Evolutionary conservation across 257 asterid species (phyloP), one percentile per base, ranked within the genome.

Genomic region (Nicotiana attenuata): DNA sequence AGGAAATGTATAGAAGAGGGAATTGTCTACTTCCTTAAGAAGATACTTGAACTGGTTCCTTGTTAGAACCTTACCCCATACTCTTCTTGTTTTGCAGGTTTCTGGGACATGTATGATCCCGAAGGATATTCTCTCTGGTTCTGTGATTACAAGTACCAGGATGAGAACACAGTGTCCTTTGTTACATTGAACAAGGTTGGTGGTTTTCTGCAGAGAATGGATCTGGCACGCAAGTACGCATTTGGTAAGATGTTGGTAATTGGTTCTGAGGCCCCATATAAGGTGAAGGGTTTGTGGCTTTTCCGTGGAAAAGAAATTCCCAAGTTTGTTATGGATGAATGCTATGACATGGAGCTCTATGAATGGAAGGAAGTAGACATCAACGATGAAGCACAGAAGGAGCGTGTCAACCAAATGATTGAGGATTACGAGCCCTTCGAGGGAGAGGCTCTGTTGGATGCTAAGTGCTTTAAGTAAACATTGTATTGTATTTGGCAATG

Each of bases 91-190:
- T 65, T 77, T 84, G 55, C 88, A 96, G 99, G 99, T 35, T 96
- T 96, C 61, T 96, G 98, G 99, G 98, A 96, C 80, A 96, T 96
- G 99, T 96, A 89, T 56, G 99, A 96, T 69, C 97, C 97, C 0
- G 99, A 96, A 85, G 99, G 98, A 76, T 96, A 96, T 89, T 96
- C 98, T 13, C 92, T 96, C 4, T 96, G 98, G 99, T 96, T 96
- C 89, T 96, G 99, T 28, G 91, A 96, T 73, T 96, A 96, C 91
- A 96, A 96, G 80, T 96, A 94, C 91, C 90, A 96, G 5, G 97
- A 96, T 35, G 99, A 96, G 65, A 96, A 96, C 88, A 90, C 85
- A 0, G 98, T 96, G 15, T 92, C 99, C 0, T 96, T 90, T 61
- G 97, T 96, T 64, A 96, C 99, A 4, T 20, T 94, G 91, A 96